Conservation (phyloP, 2,329 filamentous ascomycete species). For the Beauveria asiatica region DNA sequence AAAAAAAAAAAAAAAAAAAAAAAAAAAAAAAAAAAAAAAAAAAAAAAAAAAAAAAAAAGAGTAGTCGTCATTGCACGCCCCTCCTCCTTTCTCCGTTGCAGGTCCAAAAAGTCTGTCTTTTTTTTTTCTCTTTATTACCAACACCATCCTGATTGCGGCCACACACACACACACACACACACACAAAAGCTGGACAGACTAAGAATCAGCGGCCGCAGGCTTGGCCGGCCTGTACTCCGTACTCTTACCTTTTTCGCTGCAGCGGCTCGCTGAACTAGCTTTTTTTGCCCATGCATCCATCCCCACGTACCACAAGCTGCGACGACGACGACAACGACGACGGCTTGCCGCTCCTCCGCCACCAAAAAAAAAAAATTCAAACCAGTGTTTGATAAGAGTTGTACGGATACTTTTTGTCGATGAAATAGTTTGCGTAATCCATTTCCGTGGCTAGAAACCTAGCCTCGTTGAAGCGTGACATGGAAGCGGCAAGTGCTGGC, state of each 20-base stretch:
- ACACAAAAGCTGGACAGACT: neutral
- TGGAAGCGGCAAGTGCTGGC: neutral
- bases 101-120: neutral
- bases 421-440: neutral
- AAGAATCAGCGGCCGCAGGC: neutral
- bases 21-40: too few relatives aligned
- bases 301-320: neutral
- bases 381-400: too few relatives aligned
- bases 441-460: neutral
- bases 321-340: neutral
- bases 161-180: neutral
- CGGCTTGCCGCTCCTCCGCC: neutral
- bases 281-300: neutral
- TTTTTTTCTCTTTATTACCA: neutral
- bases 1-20: too few relatives aligned
- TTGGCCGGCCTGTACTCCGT: neutral
- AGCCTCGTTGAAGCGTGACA: neutral
- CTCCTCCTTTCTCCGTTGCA: neutral
- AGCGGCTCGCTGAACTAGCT: neutral
- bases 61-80: neutral
- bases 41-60: too few relatives aligned
- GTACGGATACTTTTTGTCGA: neutral
- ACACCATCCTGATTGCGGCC: neutral
- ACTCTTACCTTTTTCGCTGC: neutral
- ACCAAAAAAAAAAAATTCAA: neutral